Evolutionary conservation across 805 yeast genomes (phyloP), one percentile per base, ranked within the genome.

Genomic region (Hanseniaspora vineae): DNA sequence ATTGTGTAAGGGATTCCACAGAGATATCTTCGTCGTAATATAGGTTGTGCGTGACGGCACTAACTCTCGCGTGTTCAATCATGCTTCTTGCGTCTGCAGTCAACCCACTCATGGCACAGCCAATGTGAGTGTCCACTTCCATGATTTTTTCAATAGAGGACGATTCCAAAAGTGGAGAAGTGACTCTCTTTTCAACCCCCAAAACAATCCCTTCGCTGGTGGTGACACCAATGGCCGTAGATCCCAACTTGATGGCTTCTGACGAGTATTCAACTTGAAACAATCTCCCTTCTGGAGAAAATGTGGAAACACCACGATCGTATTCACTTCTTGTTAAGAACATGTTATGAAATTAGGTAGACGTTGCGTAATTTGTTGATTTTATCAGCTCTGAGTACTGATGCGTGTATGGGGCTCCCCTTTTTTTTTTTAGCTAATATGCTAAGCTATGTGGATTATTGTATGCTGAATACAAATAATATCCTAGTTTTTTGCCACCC

Each of bases 271-370:
- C 98, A 44, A 92, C 98, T 69, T 92, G 98, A 69, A 92, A 92
- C 52, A 92, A 72, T 63, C 99, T 84, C 31, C 99, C 99, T 66
- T 92, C 98, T 19, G 99, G 99, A 1, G 97, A 89, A 66, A 94
- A 92, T 9, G 99, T 94, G 60, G 94, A 84, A 45, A 92, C 98
- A 53, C 98, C 99, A 66, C 99, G 84, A 65, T 92, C 99, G 66
- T 92, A 92, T 73, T 92, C 99, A 69, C 95, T 84, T 81, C 99
- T 84, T n/a, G 99, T 92, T 56, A 92, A 76, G 69, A 92, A 92
- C 99, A 92, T 92, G 46, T 49, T 43, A 33, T 33, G 37, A 33
- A 18, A 11, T 39, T 14, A 23, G 8, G 29, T 8, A 23, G 8
- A 23, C 8, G 29, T 23, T 4, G 29, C n/a, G n/a, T n/a, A n/a